Evolutionary conservation across 495 filamentous ascomycete genomes (phyloP), one percentile per base, ranked within the genome.

Genomic region (Penicillium roqueforti): DNA sequence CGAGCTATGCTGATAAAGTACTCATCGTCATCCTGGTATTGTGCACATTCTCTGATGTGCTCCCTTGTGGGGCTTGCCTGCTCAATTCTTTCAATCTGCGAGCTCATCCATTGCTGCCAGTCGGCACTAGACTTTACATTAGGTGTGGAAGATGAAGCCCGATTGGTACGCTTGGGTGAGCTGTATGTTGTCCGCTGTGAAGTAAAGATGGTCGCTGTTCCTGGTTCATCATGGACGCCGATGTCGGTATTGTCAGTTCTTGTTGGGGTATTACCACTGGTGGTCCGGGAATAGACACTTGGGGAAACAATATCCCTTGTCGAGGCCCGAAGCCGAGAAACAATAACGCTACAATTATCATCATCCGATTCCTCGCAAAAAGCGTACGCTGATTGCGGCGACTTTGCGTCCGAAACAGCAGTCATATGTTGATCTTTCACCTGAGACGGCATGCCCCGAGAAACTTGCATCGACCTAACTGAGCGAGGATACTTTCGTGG

Each of bases 21-120:
- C 22, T 60, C 44, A 28, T 66, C 58, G 8, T 86, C 80, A 26
- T 74, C 76, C 25, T 76, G 62, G 41, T 82, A 83, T 42, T 87
- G 83, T 1, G 85, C 78, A 29, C 69, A 52, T 66, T 89, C 86
- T 13, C 83, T 73, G 46, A 83, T 59, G 63, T 88, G 86, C 0
- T 79, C 73, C 62, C 46, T 76, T 11, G 45, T 51, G 20, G 67
- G 62, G 18, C 57, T 63, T 16, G 57, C 25, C 16, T 61, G 53
- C 36, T 76, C 74, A 31, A 77, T 67, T 29, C 63, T 66, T 19
- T 67, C 69, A 25, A 77, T 70, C 48, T 76, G 54, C 4, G 74
- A 74, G 22, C 67, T 70, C 68, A 80, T 69, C 77, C 76, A 79
- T 47, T 76, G 66, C 51, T 78, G 72, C 68, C 72, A 80, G 25